Base-by-base conservation (phyloP, 208 protist genomes). In the Leishmania arabica region DNA sequence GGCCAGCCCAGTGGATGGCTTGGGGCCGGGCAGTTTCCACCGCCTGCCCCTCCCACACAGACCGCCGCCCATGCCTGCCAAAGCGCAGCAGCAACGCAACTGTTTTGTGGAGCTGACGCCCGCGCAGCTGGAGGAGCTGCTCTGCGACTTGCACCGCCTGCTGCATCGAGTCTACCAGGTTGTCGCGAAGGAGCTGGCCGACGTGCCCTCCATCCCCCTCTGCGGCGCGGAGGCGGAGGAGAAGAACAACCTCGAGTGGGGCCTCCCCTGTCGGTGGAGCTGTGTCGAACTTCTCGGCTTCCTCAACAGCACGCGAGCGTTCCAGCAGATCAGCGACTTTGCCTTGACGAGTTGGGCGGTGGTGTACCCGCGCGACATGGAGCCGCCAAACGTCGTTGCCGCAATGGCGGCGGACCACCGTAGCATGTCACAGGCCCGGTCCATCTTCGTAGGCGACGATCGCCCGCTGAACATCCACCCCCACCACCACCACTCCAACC, bases 241-340 rank as follows among this genome's bases (percentile, higher is more conserved):
- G 6, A 21, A 58, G 47, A 47, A 53, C 47, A 64, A 58, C n/a
- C 56, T 71, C 27, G 79, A 53, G 11, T 70, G n/a, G 27, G 71
- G 42, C n/a, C 49, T 77, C 70, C 81, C 31, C 53, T 58, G 62
- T 21, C 78, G 60, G 47, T 91, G 88, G 88, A 83, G 56, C 47
- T 89, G 86, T 70, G 77, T 70, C 0, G 84, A 82, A 13, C 73
- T 90, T 11, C 76, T 92, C 51, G 81, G 80, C 53, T 92, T 90
- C 68, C 65, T 92, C 9, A 72, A 58, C 40, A 86, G 81, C 62
- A 84, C 81, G 49, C 89, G 89, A 45, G 86, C 86, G 60, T 84
- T 87, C 70, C 85, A 90, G 47, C 79, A 92, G 75, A 58, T 92
- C 53, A 85, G 79, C 71, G 89, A 92, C 66, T 90, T 92, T 49